Base-by-base conservation (phyloP, 345 rosid genomes). In the Citrus cavaleriei region DNA sequence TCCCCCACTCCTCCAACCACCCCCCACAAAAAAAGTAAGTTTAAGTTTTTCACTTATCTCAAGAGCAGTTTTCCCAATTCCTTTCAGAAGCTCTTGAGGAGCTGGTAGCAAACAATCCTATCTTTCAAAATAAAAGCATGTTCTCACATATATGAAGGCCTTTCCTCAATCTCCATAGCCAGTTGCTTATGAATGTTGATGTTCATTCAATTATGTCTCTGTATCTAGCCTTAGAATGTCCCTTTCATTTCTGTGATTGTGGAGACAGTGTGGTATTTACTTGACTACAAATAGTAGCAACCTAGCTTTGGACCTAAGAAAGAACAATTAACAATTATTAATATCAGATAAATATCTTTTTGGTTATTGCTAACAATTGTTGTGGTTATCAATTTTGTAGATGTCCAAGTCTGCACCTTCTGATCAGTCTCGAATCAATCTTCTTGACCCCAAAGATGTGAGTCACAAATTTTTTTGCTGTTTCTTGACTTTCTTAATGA, bases 341-440 rank as follows among this genome's bases (percentile, higher is more conserved):
- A 21, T 32, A 49, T 34, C n/a, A 7, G 46, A 76, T 18, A 57
- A 37, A 37, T 14, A 35, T 25, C 30, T 34, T 58, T 68, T 37
- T 16, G 37, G 37, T 38, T 30, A 42, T 49, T 38, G 4, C 65
- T 82, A 75, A 78, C 67, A 35, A 70, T 10, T 61, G 73, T 78
- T 66, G 4, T 79, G 66, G 65, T 68, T 37, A 83, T 77, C 55
- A 81, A 89, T 85, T 72, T 79, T 86, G 64, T 84, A 95, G 98
- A 95, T 93, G 98, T 95, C 97, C 46, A 95, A 95, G 88, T 95
- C 98, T 83, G 93, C 93, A 74, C 90, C 93, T 77, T 92, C 97
- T 63, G 98, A 95, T 83, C 97, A 88, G 87, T 93, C 98, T 54
- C 85, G 97, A 78, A 93, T 93, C 87, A 93, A 95, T 88, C 97